Percentiles rank a stretch among this genome's conserved stretches.
Conservation (phyloP, 2,329 filamentous ascomycete species). For the Cercospora beticola region DNA sequence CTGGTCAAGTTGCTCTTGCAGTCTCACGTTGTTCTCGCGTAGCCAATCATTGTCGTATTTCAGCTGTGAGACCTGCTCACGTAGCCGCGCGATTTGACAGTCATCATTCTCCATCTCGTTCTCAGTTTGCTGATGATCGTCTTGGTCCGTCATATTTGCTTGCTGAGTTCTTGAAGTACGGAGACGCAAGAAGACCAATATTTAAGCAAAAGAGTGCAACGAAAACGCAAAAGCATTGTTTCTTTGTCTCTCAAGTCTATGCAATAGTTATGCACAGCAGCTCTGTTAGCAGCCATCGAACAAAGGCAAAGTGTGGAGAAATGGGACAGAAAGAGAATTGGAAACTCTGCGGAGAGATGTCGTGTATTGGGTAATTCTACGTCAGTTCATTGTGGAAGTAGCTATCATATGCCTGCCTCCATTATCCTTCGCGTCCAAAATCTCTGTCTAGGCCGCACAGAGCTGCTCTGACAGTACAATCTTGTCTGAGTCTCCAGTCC, state of each 20-base stretch:
- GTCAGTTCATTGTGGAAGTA: background rate
- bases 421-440: background rate
- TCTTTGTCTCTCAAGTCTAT: background rate
- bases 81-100: background rate
- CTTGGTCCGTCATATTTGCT: background rate
- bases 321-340: background rate
- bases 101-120: background rate
- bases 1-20: too few relatives aligned
- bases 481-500: background rate
- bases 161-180: background rate
- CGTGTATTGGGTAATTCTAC: background rate
- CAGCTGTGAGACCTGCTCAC: background rate
- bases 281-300: background rate
- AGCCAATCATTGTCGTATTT: background rate
- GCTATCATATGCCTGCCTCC: background rate
- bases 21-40: background rate
- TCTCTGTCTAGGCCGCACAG: background rate
- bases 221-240: background rate
- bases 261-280: background rate
- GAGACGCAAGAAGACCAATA: background rate
- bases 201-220: background rate
- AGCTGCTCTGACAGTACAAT: background rate
- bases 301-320: background rate
- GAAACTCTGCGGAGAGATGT: background rate
- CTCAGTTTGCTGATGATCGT: background rate